These are phyloP conservation scores for Bolboschoenoplectus hybrid DNA, from an alignment of 202 grass and related monocot species.

Conservation along the genomic window DNA sequence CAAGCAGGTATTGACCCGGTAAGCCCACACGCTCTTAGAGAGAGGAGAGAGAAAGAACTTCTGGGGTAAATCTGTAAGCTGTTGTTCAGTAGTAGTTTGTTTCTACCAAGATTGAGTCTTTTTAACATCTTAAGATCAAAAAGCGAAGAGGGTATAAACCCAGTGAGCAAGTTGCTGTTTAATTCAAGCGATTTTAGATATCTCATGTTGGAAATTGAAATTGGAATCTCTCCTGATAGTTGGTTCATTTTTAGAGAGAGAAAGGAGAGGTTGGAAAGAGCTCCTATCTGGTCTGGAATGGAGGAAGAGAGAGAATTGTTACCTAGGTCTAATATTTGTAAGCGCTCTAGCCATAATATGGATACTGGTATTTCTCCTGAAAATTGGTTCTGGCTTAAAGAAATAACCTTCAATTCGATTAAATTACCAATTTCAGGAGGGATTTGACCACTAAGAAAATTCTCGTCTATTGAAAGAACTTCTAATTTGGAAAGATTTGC, in stretches of 20 bases:
- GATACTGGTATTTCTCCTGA: constrained; percentile 21
- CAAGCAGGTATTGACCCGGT: constrained; percentile 27
- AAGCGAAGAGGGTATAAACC: constrained; percentile 31
- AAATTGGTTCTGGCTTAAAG: constrained; percentile 35
- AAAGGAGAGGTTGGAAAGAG: constrained; percentile 35
- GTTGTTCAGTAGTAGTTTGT: constrained; percentile 24
- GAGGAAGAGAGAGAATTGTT: constrained; percentile 39
- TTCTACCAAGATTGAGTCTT: constrained; percentile 26
- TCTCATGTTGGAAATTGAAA: constrained; percentile 6
- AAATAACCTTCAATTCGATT: constrained; percentile 13
- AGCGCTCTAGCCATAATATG: background rate
- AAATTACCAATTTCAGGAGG: constrained; percentile 36
- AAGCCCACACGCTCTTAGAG: constrained; percentile 38
- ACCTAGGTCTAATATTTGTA: constrained; percentile 20
- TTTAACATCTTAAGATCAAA: constrained; percentile 40
- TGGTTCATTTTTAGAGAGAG: constrained; percentile 39
- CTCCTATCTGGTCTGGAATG: constrained; percentile 39
- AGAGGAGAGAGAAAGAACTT: constrained; percentile 32
- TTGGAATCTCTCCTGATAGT: constrained; percentile 34
- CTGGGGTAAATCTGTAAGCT: constrained; percentile 18
- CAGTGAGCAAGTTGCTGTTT: constrained; percentile 27
- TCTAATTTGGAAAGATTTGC: constrained; percentile 34
- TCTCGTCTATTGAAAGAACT: constrained; percentile 18
- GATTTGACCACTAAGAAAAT: constrained; percentile 25
- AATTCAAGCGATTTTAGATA: constrained; percentile 25